Percentiles rank a stretch among this genome's conserved stretches.
These are phyloP conservation scores for Lumnitzera littorea DNA, from an alignment of 345 rosid species.

Conservation along the genomic window DNA sequence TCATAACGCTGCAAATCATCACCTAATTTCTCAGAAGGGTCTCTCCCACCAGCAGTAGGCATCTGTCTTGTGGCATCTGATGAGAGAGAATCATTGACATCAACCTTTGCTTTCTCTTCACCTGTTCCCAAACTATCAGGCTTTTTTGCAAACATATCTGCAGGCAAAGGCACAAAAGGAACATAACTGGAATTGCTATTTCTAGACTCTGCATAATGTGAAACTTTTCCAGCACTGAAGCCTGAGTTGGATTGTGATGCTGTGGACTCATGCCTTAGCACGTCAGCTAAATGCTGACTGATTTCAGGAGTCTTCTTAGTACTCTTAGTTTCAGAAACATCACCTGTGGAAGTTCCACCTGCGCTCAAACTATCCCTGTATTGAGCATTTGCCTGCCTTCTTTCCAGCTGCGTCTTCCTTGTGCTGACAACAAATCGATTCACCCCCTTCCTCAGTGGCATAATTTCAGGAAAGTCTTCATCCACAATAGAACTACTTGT, in stretches of 20 bases:
- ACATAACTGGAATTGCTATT: slow-evolving; percentile 33
- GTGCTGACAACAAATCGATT: slow-evolving; percentile 84
- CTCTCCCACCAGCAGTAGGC: slow-evolving; percentile 11
- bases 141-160: slow-evolving; percentile 66
- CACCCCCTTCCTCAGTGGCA: slow-evolving; percentile 94
- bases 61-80: slow-evolving; percentile 13
- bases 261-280: too few relatives aligned
- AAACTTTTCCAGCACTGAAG: slow-evolving; percentile 1
- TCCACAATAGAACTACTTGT: slow-evolving; percentile 51
- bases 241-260: too few relatives aligned
- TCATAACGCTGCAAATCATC: slow-evolving; percentile 11
- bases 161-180: slow-evolving; percentile 79
- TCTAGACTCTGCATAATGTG: slow-evolving; percentile 24
- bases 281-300: slow-evolving; percentile 1
- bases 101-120: slow-evolving; percentile 17
- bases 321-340: slow-evolving; percentile 13
- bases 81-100: slow-evolving; percentile 11
- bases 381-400: slow-evolving; percentile 55
- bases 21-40: slow-evolving; percentile 8
- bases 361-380: slow-evolving; percentile 19
- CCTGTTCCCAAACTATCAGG: slow-evolving; percentile 24
- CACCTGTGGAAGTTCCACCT: slow-evolving; percentile 13
- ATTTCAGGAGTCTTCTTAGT: slow-evolving; percentile 6
- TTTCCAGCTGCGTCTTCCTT: slow-evolving; percentile 85
- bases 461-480: slow-evolving; percentile 84